Evolutionary conservation across 176 grass and related monocot genomes (phyloP), one percentile per base, ranked within the genome.

Genomic region (Elaeis guineensis): DNA sequence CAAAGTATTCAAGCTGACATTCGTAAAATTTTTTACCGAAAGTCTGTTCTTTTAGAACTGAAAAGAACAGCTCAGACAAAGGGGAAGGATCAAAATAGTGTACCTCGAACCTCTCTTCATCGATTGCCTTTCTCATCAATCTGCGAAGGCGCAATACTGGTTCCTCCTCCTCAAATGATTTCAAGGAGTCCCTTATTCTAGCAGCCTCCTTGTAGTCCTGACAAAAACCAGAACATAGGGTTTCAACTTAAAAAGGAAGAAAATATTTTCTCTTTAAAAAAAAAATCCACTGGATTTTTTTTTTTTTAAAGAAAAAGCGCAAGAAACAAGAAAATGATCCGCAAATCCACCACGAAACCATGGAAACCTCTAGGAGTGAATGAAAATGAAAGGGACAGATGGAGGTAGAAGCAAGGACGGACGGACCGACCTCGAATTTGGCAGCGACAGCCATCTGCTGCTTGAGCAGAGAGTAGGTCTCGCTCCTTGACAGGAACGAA

Each of bases 141-240:
- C 50, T 66, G 16, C 64, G 64, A 54, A 66, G 49, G 22, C 23
- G 50, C 64, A 66, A 29, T 29, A 54, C 21, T 18, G 64, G 64
- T 24, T 66, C 64, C 51, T 66, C 64, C 23, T 66, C 64, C 49
- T 66, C 64, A 29, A 66, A 66, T 12, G 17, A 66, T 66, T 53
- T 66, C 64, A 66, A 66, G 21, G 64, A 66, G 52, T 66, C 64
- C 64, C 64, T 66, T 50, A 66, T 66, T 53, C 64, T 66, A 29
- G 64, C 64, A 54, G 64, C 64, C 28, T 66, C 64, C 22, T 54
- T 53, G 24, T 66, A 66, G 64, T 66, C 50, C 64, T 66, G 48
- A 26, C 22, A 66, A 30, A 30, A 28, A 23, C 22, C 6, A 28
- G 20, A 28, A 18, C 28, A 17, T 39, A 44, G 35, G 14, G 2